Evolutionary conservation across 257 asterid genomes (phyloP).

Genomic region (Ajuga chamaepitys): DNA sequence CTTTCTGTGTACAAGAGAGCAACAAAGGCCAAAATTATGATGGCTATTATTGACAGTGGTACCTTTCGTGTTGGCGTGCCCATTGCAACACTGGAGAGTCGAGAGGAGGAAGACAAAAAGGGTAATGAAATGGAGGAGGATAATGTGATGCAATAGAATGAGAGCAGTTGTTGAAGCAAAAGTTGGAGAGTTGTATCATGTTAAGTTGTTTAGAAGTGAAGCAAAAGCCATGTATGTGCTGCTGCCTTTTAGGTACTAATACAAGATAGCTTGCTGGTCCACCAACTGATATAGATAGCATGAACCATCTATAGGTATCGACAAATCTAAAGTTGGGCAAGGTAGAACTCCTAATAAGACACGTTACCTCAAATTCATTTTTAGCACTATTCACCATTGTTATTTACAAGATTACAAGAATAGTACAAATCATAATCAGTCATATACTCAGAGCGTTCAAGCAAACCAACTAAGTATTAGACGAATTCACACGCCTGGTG

Average conservation of each 20-base stretch:
- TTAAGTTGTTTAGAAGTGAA: constrained; percentile 64
- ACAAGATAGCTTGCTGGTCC: not conserved
- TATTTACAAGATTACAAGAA: too few species aligned
- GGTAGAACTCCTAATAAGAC: too few species aligned
- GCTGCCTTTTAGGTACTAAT: not conserved
- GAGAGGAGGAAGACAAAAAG: not conserved
- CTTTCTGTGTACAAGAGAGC: constrained; percentile 57
- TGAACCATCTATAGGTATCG: too few species aligned
- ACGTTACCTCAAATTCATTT: too few species aligned
- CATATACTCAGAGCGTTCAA: too few species aligned
- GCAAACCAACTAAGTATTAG: too few species aligned
- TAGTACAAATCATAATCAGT: too few species aligned
- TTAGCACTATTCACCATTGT: too few species aligned
- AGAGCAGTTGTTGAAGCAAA: constrained; percentile 9
- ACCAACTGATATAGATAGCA: not conserved
- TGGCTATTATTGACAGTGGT: constrained; percentile 41
- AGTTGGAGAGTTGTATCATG: constrained; percentile 20
- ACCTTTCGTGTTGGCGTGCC: constrained; percentile 39
- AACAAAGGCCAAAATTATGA: constrained; percentile 42
- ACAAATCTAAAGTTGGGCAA: too few species aligned
- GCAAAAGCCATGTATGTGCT: constrained; percentile 36
- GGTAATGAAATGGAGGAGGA: not conserved
- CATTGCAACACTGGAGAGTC: constrained; percentile 22
- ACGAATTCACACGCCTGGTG: too few species aligned
- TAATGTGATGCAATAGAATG: constrained; percentile 20